These are phyloP conservation scores for Trypanosoma grayi DNA, from an alignment of 208 protist species.

Conservation along the genomic window DNA sequence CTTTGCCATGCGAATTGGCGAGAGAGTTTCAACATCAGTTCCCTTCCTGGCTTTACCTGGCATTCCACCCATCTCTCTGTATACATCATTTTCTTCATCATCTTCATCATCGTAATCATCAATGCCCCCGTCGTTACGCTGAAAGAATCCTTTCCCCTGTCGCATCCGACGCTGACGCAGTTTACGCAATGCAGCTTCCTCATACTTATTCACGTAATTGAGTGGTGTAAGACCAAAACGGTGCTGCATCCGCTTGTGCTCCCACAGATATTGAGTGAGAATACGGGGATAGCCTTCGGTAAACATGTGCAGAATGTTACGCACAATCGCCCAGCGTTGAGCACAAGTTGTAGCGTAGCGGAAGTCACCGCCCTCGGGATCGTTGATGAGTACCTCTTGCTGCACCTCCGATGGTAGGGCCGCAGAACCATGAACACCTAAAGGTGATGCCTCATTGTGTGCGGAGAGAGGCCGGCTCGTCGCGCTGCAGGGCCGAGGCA, in stretches of 20 bases:
- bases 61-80: conserved; percentile 32
- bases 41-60: conserved; percentile 38
- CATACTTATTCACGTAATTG: conserved; percentile 81
- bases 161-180: conserved; percentile 47
- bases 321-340: conserved; percentile 60
- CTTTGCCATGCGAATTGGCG: conserved; percentile 78
- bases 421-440: too few relatives aligned
- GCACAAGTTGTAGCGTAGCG: conserved; percentile 40
- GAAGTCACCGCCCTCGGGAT: conserved; percentile 87
- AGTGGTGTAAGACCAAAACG: conserved; percentile 72
- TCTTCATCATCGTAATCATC: conserved; percentile 5
- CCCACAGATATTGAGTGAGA: conserved; percentile 88
- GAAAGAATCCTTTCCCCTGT: conserved; percentile 38
- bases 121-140: conserved; percentile 13
- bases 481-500: not conserved
- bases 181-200: conserved; percentile 64
- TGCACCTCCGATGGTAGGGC: too few relatives aligned
- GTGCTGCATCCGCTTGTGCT: conserved; percentile 71
- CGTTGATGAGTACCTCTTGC: conserved; percentile 67
- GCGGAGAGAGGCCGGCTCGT: not conserved
- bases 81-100: not conserved
- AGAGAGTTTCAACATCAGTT: conserved; percentile 53
- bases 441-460: too few relatives aligned
- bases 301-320: conserved; percentile 91
- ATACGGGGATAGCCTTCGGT: conserved; percentile 88